These are phyloP conservation scores for Xylaria sp. DNA, from an alignment of 2,329 filamentous ascomycete species.

Conservation along the genomic window DNA sequence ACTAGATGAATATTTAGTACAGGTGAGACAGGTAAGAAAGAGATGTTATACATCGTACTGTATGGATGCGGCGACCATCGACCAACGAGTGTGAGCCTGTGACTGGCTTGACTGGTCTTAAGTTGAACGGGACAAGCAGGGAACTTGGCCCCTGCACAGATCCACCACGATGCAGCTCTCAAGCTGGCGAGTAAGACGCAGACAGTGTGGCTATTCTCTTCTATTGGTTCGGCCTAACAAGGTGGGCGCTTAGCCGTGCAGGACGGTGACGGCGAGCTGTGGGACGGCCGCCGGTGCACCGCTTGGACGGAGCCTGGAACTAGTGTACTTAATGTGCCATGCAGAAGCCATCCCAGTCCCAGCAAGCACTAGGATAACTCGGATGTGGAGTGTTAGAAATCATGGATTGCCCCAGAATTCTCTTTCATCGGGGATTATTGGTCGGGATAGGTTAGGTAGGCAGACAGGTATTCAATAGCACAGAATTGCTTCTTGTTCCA, in stretches of 20 bases:
- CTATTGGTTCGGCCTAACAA: slow-evolving; percentile 27
- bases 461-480: too few relatives aligned
- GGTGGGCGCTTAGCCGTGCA: slow-evolving; percentile 36
- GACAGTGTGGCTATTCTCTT: slow-evolving; percentile 15
- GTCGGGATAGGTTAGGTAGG: neutral
- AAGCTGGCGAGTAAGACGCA: slow-evolving; percentile 27
- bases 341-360: slow-evolving; percentile 2
- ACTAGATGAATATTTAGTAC: neutral
- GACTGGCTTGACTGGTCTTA: slow-evolving; percentile 17
- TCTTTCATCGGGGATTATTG: neutral
- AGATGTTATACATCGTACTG: neutral
- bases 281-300: slow-evolving; percentile 25
- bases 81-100: slow-evolving; percentile 1
- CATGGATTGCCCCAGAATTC: slow-evolving; percentile 6
- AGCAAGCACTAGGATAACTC: neutral
- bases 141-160: slow-evolving; percentile 15
- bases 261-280: slow-evolving; percentile 31
- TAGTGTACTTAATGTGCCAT: neutral
- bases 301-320: slow-evolving; percentile 10
- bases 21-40: neutral
- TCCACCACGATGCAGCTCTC: slow-evolving; percentile 29
- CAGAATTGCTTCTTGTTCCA: neutral
- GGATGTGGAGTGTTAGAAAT: neutral
- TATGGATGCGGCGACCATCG: neutral
- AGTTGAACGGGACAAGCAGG: slow-evolving; percentile 23